These are phyloP conservation scores for Cairneyella variabilis DNA, from an alignment of 495 filamentous ascomycete species.

Conservation along the genomic window DNA sequence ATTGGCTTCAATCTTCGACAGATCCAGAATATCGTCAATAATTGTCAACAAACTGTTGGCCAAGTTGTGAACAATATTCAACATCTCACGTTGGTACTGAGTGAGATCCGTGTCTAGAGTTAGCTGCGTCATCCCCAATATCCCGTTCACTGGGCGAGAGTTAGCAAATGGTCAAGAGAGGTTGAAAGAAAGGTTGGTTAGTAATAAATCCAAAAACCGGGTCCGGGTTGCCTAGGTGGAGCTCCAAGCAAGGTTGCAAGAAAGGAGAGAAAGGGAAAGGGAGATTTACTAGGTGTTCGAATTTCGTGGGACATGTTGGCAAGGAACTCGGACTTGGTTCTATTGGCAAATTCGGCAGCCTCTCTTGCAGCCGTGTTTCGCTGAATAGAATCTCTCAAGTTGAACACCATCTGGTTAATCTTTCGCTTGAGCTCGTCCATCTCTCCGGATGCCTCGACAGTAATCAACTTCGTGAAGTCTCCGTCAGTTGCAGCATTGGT, in stretches of 20 bases:
- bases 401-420: conserved; percentile 99
- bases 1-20: conserved; percentile 98
- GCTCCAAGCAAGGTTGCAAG: neutral
- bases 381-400: conserved; percentile 93
- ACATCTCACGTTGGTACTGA: conserved; percentile 93
- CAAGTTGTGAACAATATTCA: conserved; percentile 97
- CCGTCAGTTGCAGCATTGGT: conserved; percentile 95
- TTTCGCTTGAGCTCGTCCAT: conserved; percentile 99
- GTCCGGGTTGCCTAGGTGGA: neutral
- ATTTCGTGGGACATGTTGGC: conserved; percentile 99
- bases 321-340: conserved; percentile 97
- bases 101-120: conserved; percentile 95
- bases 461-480: conserved; percentile 94
- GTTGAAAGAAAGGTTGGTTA: neutral
- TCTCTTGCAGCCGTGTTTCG: conserved; percentile 96
- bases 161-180: neutral
- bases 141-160: conserved; percentile 36
- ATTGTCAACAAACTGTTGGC: conserved; percentile 97
- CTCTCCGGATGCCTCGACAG: conserved; percentile 96
- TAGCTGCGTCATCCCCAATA: conserved; percentile 95
- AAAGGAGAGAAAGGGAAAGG: conserved; percentile 4
- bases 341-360: conserved; percentile 93
- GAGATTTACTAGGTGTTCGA: conserved; percentile 74
- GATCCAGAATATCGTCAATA: conserved; percentile 98
- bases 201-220: neutral